Conservation (phyloP, 1,139 yeast species). For the Kodamaea sp. region DNA sequence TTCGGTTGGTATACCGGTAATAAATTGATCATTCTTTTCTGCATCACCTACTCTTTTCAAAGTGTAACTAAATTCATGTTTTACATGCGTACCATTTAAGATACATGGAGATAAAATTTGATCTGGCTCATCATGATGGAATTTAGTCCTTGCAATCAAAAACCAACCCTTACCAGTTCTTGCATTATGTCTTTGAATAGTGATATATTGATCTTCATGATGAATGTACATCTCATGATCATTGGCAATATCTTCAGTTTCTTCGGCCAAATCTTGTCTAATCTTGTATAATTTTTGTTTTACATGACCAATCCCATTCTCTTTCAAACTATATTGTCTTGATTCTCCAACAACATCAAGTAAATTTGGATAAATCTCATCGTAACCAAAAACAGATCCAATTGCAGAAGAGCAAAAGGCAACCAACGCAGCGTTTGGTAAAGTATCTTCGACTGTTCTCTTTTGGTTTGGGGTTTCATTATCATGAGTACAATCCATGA, state of each 20-base stretch:
- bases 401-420: slow-evolving; percentile 91
- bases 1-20: slow-evolving; percentile 63
- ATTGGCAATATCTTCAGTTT: slow-evolving; percentile 58
- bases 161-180: slow-evolving; percentile 87
- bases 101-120: slow-evolving; percentile 59
- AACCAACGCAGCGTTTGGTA: slow-evolving; percentile 92
- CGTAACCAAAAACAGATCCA: slow-evolving; percentile 93
- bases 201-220: slow-evolving; percentile 88
- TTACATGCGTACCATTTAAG: slow-evolving; percentile 64
- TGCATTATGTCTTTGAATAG: slow-evolving; percentile 83
- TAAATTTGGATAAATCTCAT: slow-evolving; percentile 81
- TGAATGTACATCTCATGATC: slow-evolving; percentile 93
- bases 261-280: slow-evolving; percentile 58
- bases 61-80: slow-evolving; percentile 56
- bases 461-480: slow-evolving; percentile 86
- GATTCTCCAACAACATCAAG: slow-evolving; percentile 79
- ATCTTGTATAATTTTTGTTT: slow-evolving; percentile 59
- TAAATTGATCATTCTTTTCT: slow-evolving; percentile 35
- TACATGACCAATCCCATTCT: slow-evolving; percentile 69
- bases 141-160: slow-evolving; percentile 82
- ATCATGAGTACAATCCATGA: slow-evolving; percentile 98
- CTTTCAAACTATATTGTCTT: slow-evolving; percentile 56
- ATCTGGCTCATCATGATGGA: slow-evolving; percentile 39
- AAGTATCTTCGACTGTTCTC: slow-evolving; percentile 89
- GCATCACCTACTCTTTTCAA: slow-evolving; percentile 53